Evolutionary conservation across 805 yeast species (phyloP), one percentile per base, ranked within the genome.

Genomic region (Saccharomycopsis lassenensis): DNA sequence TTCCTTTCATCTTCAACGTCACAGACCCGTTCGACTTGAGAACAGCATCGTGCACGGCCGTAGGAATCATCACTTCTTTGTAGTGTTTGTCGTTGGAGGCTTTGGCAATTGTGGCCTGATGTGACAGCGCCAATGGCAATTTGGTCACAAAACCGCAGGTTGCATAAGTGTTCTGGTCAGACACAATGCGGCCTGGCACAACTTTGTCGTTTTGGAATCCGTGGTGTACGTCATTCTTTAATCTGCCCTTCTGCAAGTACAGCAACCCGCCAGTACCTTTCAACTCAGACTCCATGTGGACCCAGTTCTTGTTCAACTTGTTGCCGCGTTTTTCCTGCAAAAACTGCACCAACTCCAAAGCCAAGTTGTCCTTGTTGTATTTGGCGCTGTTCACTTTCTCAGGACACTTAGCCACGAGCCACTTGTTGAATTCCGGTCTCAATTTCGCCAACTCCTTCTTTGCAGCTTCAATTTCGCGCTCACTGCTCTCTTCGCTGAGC

Each of bases 211-310:
- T 55, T 31, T 67, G 59, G 17, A 74, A 57, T 33, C 94, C 94
- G 48, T 77, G 72, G 20, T 33, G n/a, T 16, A 93, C 91, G 3
- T 80, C 63, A 52, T 74, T 79, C 40, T 61, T 52, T 25, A 84
- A 58, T 52, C 84, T 69, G 5, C 94, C 94, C 40, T 65, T 68
- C 43, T 79, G 67, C 26, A 62, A 63, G 49, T 82, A 84, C 1
- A 83, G 69, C 41, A 83, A 64, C 5, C 94, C 94, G 20, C 80
- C 94, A 5, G 81, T 71, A 22, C 86, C 93, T 36, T 77, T 67
- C 31, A 72, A 53, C 19, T 55, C 54, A 28, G 44, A 44, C n/a
- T 21, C 12, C 25, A 17, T 10, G 15, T 20, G 11, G 29, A 8
- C 15, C 14, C 39, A 5, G 22, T 14, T 30, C 34, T 35, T n/a